Percentiles rank a stretch among this genome's conserved stretches.
phyloP scores from a whole-genome alignment of 1,284 basidiomycete genomes.

The Tylopilus orsonianus region DNA sequence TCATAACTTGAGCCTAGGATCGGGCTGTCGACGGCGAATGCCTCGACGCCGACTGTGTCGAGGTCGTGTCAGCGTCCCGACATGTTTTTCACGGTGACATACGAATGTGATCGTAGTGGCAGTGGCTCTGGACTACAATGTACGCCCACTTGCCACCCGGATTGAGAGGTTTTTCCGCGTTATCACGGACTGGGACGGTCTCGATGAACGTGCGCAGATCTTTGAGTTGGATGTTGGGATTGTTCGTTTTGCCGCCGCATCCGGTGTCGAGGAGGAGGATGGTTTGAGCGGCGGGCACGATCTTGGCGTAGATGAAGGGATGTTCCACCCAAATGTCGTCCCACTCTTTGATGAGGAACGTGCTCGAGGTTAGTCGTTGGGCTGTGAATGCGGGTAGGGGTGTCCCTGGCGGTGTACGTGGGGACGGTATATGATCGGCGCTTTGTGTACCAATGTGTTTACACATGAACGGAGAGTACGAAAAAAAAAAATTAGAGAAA shows the following conservation, averaged over 20 bases:
- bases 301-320: constrained; percentile 54
- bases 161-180: constrained; percentile 45
- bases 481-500: no score
- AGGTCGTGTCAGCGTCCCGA: not conserved
- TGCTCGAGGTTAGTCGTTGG: constrained; percentile 42
- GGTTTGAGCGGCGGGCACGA: constrained; percentile 39
- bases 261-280: constrained; percentile 55
- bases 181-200: constrained; percentile 42
- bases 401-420: not conserved
- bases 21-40: constrained; percentile 46
- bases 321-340: constrained; percentile 52
- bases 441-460: no score
- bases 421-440: no score
- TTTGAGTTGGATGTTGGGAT: constrained; percentile 41
- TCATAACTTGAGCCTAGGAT: constrained; percentile 48
- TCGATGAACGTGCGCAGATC: constrained; percentile 51
- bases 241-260: constrained; percentile 47
- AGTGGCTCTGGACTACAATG: constrained; percentile 50
- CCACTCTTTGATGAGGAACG: constrained; percentile 53
- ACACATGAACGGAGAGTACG: no score
- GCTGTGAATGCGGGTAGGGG: constrained; percentile 41
- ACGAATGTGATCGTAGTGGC: constrained; percentile 61
- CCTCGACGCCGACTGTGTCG: constrained; percentile 45
- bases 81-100: constrained; percentile 19
- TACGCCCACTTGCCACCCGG: constrained; percentile 42